Base-by-base conservation (phyloP, 2,329 filamentous ascomycete species). In the Pyrenochaeta sp. region DNA sequence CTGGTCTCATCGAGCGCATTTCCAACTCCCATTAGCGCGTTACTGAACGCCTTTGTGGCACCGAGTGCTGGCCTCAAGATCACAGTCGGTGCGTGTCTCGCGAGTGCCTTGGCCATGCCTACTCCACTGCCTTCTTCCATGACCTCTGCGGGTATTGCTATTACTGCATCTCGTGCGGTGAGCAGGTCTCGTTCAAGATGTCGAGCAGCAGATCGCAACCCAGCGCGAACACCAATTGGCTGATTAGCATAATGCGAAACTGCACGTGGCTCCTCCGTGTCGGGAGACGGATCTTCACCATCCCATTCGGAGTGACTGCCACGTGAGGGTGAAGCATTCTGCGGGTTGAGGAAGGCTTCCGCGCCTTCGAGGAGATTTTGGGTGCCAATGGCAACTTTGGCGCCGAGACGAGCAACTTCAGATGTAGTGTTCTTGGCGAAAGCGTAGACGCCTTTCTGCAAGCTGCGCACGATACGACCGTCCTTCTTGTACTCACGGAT, bases 221-320 rank as follows among this genome's bases (percentile, higher is more conserved):
- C 94, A 59, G 95, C 89, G 3, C 93, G 80, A 3, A 99, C 88
- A 1, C 90, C 90, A 2, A 94, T 83, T 1, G 95, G 95, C 65
- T 97, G 94, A 59, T 97, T 89, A 0, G 95, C 94, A 64, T 99
- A 99, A 2, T 93, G 82, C 7, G 89, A 95, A 51, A 96, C 89
- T 51, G 89, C 87, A 57, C 89, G 90, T 48, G 80, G 82, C 52
- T 89, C 84, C 42, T 89, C 86, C 11, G 85, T 80, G 24, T 89
- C 86, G 1, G 79, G 71, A 6, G 82, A 81, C 2, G 84, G 83
- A 7, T 87, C 86, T 38, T 77, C 71, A 18, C 75, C 73, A 17
- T 77, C 75, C 72, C 77, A 81, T 10, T 72, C 71, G 8, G 67
- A 56, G 18, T 68, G 60, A 4, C 51, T 47, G 2, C 49, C 46